phyloP scores from a whole-genome alignment of 208 protist species.

The Trichomonas tenax region DNA sequence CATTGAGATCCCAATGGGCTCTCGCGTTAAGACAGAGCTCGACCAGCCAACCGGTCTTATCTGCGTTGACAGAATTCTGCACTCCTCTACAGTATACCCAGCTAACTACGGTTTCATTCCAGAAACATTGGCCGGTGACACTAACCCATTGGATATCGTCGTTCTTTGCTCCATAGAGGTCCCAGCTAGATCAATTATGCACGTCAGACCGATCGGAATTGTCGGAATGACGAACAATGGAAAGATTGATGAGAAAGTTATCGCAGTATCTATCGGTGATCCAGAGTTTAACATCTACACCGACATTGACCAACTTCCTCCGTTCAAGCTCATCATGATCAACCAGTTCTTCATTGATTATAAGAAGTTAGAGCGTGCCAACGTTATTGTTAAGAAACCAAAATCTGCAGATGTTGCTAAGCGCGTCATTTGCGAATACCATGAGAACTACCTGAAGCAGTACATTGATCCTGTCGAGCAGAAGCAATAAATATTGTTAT shows the following conservation, averaged over 20 bases:
- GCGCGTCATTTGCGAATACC: background rate
- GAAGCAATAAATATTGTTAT: no score
- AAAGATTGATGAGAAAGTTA: background rate
- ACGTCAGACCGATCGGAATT: background rate
- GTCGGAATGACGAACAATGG: background rate
- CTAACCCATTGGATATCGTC: background rate
- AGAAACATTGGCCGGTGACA: background rate
- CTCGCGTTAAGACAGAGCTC: background rate
- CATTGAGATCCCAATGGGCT: background rate
- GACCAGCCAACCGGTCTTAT: background rate
- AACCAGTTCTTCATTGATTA: slow-evolving; percentile 1
- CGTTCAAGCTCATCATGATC: background rate
- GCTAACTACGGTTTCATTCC: slow-evolving; percentile 13
- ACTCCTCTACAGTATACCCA: background rate
- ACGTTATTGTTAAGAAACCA: background rate
- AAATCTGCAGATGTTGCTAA: background rate
- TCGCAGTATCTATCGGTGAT: background rate
- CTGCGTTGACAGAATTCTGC: background rate
- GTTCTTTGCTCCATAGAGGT: background rate
- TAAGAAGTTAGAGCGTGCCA: background rate
- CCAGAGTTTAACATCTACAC: background rate
- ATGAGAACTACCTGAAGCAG: background rate
- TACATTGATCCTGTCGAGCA: background rate
- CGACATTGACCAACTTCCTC: background rate
- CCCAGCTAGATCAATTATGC: background rate